Conservation (phyloP, 1,139 yeast genomes). For the Suhomyces anneliseae region DNA sequence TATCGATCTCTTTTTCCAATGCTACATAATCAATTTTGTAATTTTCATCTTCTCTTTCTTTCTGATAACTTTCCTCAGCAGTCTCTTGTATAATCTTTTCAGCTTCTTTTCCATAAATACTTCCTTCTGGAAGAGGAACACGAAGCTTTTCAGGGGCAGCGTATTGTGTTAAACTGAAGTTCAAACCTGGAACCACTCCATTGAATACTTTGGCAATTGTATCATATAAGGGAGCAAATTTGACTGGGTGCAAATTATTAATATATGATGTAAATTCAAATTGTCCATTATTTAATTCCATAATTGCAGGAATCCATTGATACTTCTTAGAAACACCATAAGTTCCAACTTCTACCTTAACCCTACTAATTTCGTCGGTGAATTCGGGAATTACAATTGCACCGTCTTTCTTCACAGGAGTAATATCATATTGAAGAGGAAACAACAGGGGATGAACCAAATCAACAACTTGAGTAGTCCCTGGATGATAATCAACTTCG, state of each 20-base stretch:
- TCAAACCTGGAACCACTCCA: slow-evolving; percentile 31
- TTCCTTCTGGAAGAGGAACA: slow-evolving; percentile 16
- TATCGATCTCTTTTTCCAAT: slow-evolving; percentile 1
- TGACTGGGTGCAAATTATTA: slow-evolving; percentile 40
- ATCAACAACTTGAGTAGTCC: slow-evolving; percentile 37
- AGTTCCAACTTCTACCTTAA: slow-evolving; percentile 18
- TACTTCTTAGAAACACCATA: slow-evolving; percentile 25
- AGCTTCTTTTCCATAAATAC: slow-evolving; percentile 20
- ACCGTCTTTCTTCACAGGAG: slow-evolving; percentile 21
- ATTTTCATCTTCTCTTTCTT: slow-evolving; percentile 8
- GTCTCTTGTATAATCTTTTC: slow-evolving; percentile 4
- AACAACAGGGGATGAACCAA: slow-evolving; percentile 46
- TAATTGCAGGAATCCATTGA: slow-evolving; percentile 27
- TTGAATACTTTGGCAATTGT: slow-evolving; percentile 33
- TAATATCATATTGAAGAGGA: slow-evolving; percentile 36
- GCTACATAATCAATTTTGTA: slow-evolving; percentile 4
- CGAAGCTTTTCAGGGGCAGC: slow-evolving; percentile 13
- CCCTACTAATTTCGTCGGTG: slow-evolving; percentile 12
- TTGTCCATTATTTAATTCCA: slow-evolving; percentile 12
- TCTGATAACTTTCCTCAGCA: slow-evolving; percentile 7
- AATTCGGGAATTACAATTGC: slow-evolving; percentile 4
- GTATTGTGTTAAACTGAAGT: slow-evolving; percentile 24
- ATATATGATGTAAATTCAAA: slow-evolving; percentile 34
- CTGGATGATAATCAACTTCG: slow-evolving; percentile 39
- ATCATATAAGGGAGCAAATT: slow-evolving; percentile 24